A percentile compares a stretch with the other conserved stretches of the same genome.
Evolutionary conservation across 257 asterid species (phyloP).

Genomic region (Salvia miltiorrhiza): DNA sequence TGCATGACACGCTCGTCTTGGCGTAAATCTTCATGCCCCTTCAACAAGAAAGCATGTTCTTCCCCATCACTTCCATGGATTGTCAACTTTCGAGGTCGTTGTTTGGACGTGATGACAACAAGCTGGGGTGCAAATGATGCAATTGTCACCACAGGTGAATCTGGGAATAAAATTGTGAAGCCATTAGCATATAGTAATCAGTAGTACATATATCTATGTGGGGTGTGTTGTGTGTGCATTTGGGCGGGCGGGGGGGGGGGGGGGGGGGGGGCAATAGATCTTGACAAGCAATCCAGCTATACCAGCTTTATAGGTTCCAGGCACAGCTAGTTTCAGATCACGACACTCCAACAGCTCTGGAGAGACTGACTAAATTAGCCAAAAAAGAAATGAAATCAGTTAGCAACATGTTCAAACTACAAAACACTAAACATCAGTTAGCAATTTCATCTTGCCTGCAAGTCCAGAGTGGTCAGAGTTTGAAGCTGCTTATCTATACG

Average conservation of each 20-base stretch:
- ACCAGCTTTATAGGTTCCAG: conserved; percentile 99
- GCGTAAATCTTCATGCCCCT: conserved; percentile 98
- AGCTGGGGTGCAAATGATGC: conserved; percentile 94
- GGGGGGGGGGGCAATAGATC: background rate
- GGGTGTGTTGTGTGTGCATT: background rate
- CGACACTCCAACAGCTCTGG: conserved; percentile 92
- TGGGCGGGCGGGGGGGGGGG: background rate
- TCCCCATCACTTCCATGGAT: conserved; percentile 96
- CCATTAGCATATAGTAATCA: conserved; percentile 2
- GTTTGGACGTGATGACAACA: conserved; percentile 95
- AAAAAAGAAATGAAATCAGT: conserved; percentile 3
- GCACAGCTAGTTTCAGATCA: conserved; percentile 89
- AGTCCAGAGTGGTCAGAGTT: conserved; percentile 86
- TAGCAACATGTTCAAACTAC: background rate
- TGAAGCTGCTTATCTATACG: conserved; percentile 98
- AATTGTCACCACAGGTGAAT: conserved; percentile 88
- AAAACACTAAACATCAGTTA: background rate
- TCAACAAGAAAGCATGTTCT: conserved; percentile 90
- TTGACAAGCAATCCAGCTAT: conserved; percentile 6
- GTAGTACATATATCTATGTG: background rate
- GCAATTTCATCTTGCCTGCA: conserved; percentile 66
- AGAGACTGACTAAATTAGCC: conserved; percentile 74
- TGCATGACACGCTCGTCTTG: conserved; percentile 99
- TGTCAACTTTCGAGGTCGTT: conserved; percentile 96
- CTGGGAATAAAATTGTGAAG: conserved; percentile 37